These are phyloP conservation scores for Tausonia pullulans DNA, from an alignment of 1,284 basidiomycete genomes.

Conservation along the genomic window DNA sequence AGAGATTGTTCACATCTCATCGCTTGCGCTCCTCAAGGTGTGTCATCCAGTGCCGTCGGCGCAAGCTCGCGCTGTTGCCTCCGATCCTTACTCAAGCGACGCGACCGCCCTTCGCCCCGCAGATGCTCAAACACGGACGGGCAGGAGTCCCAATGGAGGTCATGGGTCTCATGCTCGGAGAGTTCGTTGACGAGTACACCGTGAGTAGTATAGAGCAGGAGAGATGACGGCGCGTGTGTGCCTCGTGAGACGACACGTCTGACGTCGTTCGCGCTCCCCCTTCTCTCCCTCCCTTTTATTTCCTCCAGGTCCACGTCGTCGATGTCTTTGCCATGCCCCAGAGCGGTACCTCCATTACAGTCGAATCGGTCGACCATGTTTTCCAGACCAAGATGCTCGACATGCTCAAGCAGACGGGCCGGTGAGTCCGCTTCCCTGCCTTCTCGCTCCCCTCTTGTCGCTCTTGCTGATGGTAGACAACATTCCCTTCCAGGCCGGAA, in stretches of 20 bases:
- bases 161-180: slow-evolving; percentile 98
- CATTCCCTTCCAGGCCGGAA: slow-evolving; percentile 56
- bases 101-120: background rate
- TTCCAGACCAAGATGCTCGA: slow-evolving; percentile 99
- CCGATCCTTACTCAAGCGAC: background rate
- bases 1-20: slow-evolving; percentile 93
- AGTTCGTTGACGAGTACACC: slow-evolving; percentile 98
- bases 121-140: slow-evolving; percentile 99
- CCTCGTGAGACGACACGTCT: too few species aligned
- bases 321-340: slow-evolving; percentile 99
- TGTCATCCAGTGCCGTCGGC: slow-evolving; percentile 18
- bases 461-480: background rate
- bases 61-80: background rate
- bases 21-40: slow-evolving; percentile 83
- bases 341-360: slow-evolving; percentile 93
- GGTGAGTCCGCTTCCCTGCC: slow-evolving; percentile 43
- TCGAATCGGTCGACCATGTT: slow-evolving; percentile 98
- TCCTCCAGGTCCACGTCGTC: slow-evolving; percentile 55
- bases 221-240: background rate
- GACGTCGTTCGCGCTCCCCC: background rate
- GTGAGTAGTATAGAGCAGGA: slow-evolving; percentile 24
- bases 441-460: background rate
- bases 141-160: slow-evolving; percentile 99
- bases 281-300: slow-evolving; percentile 9
- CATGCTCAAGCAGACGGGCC: slow-evolving; percentile 97